phyloP scores from a whole-genome alignment of 768 basidiomycete genomes.

The Nidularia pulvinata region DNA sequence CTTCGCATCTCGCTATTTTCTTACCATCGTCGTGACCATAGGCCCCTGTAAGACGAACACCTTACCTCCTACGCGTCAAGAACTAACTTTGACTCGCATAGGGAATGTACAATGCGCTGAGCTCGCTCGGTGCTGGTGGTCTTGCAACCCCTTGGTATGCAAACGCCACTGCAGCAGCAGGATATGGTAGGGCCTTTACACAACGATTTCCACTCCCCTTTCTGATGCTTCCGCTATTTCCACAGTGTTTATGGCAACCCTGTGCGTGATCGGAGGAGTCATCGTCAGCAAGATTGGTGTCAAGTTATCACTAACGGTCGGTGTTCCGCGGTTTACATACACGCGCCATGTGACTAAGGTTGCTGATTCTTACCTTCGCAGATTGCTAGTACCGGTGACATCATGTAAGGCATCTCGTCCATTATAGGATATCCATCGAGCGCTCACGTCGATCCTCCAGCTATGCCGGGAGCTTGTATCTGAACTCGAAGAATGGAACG shows the following conservation, averaged over 20 bases:
- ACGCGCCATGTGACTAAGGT: too few species aligned
- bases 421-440: not conserved
- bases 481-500: slow-evolving; percentile 29
- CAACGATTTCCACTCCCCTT: not conserved
- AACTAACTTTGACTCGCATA: not conserved
- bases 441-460: slow-evolving; percentile 5
- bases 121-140: slow-evolving; percentile 24
- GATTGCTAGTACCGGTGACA: slow-evolving; percentile 27
- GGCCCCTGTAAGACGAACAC: slow-evolving; percentile 18
- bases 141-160: slow-evolving; percentile 29
- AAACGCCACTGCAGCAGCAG: slow-evolving; percentile 26
- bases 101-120: slow-evolving; percentile 26
- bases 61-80: too few species aligned
- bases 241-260: slow-evolving; percentile 24
- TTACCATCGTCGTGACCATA: slow-evolving; percentile 1
- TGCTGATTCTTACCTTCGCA: slow-evolving; percentile 1
- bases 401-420: slow-evolving; percentile 14
- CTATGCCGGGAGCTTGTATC: slow-evolving; percentile 27
- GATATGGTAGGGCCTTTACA: slow-evolving; percentile 13
- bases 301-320: slow-evolving; percentile 16
- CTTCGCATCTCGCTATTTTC: not conserved
- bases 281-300: slow-evolving; percentile 30
- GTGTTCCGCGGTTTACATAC: not conserved
- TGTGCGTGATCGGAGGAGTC: slow-evolving; percentile 26
- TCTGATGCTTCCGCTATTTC: not conserved